Conservation (phyloP, 345 rosid genomes). For the Tarenaya hassleriana region DNA sequence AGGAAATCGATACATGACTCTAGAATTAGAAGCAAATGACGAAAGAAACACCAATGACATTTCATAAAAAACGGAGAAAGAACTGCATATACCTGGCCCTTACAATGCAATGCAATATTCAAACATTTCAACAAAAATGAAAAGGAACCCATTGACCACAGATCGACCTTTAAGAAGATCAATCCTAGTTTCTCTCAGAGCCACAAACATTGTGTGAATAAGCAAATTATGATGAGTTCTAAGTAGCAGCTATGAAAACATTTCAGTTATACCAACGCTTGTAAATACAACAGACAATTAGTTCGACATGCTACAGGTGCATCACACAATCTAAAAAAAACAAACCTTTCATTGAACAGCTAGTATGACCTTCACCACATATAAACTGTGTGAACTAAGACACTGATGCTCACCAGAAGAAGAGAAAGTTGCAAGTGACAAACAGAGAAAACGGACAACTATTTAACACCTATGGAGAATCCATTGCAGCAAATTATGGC, state of each 20-base stretch:
- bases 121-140: constrained; percentile 5
- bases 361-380: constrained; percentile 7
- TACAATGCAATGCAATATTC: background rate
- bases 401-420: background rate
- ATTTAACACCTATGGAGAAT: constrained; percentile 10
- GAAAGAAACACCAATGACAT: background rate
- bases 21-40: constrained; percentile 9
- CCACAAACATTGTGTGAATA: background rate
- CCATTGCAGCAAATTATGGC: background rate
- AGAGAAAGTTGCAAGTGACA: constrained; percentile 2
- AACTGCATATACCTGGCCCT: background rate
- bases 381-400: background rate
- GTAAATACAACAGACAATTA: too few relatives aligned
- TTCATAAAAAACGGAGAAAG: too few relatives aligned
- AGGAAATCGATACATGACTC: constrained; percentile 3
- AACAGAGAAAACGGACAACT: constrained; percentile 13
- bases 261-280: constrained; percentile 3
- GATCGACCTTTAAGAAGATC: background rate
- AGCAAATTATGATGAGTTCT: constrained; percentile 7
- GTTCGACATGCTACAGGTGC: constrained; percentile 2
- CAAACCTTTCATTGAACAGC: constrained; percentile 4
- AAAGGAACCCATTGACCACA: constrained; percentile 6
- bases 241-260: background rate
- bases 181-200: constrained; percentile 1
- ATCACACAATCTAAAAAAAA: background rate